A percentile compares a stretch with the other conserved stretches of the same genome.
These are phyloP conservation scores for Neurospora sp. DNA, from an alignment of 495 filamentous ascomycete species.

Conservation along the genomic window DNA sequence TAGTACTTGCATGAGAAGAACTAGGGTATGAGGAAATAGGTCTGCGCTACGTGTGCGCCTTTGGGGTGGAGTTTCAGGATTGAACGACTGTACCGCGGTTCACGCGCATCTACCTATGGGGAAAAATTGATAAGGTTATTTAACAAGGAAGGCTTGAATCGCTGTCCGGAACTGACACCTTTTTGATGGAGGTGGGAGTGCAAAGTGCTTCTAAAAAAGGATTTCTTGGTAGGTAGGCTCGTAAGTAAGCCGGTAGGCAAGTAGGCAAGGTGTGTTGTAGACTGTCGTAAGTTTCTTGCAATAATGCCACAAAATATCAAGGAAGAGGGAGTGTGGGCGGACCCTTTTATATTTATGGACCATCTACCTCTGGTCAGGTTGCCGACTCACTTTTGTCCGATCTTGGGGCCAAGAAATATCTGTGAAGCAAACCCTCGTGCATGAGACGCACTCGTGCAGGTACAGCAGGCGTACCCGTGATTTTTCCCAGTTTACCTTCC, in stretches of 20 bases:
- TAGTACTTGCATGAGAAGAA: not conserved
- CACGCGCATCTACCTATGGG: not conserved
- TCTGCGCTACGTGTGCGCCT: not conserved
- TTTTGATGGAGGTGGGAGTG: not conserved
- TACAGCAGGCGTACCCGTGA: not conserved
- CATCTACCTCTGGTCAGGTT: no score
- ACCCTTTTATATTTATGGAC: no score
- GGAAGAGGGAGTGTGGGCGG: no score
- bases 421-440: not conserved
- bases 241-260: not conserved
- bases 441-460: not conserved
- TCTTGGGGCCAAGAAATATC: not conserved
- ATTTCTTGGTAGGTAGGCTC: not conserved
- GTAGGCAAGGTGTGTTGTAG: not conserved
- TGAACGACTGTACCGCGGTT: not conserved
- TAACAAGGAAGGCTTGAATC: not conserved
- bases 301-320: no score
- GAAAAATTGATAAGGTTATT: not conserved
- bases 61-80: not conserved
- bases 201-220: not conserved
- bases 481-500: no score
- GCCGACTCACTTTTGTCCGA: no score
- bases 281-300: not conserved
- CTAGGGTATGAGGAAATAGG: not conserved
- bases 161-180: not conserved